Evolutionary conservation across 2,329 filamentous ascomycete species (phyloP), one percentile per base, ranked within the genome.

Genomic region (Hymenoscyphus infarciens): DNA sequence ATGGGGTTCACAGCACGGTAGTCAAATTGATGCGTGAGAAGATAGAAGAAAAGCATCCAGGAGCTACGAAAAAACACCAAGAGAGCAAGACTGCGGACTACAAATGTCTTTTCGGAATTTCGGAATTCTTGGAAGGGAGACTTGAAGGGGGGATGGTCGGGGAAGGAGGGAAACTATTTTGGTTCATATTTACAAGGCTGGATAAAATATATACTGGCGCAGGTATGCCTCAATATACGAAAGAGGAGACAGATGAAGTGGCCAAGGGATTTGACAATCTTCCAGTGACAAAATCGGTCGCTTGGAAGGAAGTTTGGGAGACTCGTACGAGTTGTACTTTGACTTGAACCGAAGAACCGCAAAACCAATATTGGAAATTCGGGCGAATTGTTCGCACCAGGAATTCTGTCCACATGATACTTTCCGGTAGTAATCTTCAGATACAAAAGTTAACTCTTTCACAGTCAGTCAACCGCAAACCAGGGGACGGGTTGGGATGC

Each of bases 401-500:
- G 31, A 65, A 68, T 42, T 57, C 63, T 8, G 61, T 67, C 31
- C 64, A 70, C 54, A 69, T 68, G 57, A 13, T 38, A 15, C 16
- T 38, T 16, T 38, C 10, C 19, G 19, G 8, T 13, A 22, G 7
- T 8, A 38, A 38, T 38, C 13, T 5, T 5, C 11, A 38, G 13
- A 16, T 16, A 38, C 13, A 38, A 38, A 16, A 38, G 35, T 11
- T 38, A 16, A 16, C 13, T 3, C 11, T 38, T 38, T 31, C 11
- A 3, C 35, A 38, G 35, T 15, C 35, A 38, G 35, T 63, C 65
- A 63, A 66, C 65, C 13, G 60, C 63, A 10, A 67, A 66, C 56
- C 42, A 71, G 16, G 76, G 76, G 3, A 74, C 74, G 61, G 76
- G 77, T 0, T 76, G 73, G 16, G 78, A 77, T 63, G 69, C 65